Conservation (phyloP, 2,329 filamentous ascomycete species). For the Pochonia chlamydosporia region DNA sequence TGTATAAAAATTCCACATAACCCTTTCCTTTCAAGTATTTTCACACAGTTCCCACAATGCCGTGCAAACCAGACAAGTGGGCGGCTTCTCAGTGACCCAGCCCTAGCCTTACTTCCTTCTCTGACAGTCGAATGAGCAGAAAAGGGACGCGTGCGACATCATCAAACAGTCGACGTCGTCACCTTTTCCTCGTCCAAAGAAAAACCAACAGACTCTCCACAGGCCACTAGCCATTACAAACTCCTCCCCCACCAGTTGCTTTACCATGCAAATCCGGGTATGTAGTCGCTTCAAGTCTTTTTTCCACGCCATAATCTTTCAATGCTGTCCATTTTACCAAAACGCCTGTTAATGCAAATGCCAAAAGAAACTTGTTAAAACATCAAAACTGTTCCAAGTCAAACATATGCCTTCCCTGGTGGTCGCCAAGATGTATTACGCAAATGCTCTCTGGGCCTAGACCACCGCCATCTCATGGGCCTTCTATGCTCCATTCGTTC, state of each 20-base stretch:
- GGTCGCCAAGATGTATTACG: background rate
- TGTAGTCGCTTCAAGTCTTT: constrained; percentile 16
- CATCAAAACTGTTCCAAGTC: background rate
- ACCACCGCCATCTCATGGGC: background rate
- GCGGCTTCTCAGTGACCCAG: no score
- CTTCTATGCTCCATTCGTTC: constrained; percentile 23
- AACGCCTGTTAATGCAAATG: constrained; percentile 22
- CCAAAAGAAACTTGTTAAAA: constrained; percentile 4
- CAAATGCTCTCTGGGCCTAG: background rate
- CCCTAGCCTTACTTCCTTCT: background rate
- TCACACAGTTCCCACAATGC: background rate
- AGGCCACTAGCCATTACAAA: constrained; percentile 12
- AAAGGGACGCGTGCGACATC: background rate
- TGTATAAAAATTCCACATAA: constrained; percentile 2
- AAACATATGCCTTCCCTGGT: background rate
- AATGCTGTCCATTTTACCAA: constrained; percentile 15
- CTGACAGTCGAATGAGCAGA: background rate
- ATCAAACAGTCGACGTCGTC: background rate
- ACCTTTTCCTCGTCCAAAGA: background rate
- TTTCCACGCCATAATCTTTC: constrained; percentile 14
- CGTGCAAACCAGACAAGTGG: background rate
- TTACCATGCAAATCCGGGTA: constrained; percentile 21
- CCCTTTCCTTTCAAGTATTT: constrained; percentile 1
- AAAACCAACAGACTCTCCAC: background rate
- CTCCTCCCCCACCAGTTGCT: constrained; percentile 11